phyloP scores from a whole-genome alignment of 345 rosid species.

The Bruguiera gymnorhiza region DNA sequence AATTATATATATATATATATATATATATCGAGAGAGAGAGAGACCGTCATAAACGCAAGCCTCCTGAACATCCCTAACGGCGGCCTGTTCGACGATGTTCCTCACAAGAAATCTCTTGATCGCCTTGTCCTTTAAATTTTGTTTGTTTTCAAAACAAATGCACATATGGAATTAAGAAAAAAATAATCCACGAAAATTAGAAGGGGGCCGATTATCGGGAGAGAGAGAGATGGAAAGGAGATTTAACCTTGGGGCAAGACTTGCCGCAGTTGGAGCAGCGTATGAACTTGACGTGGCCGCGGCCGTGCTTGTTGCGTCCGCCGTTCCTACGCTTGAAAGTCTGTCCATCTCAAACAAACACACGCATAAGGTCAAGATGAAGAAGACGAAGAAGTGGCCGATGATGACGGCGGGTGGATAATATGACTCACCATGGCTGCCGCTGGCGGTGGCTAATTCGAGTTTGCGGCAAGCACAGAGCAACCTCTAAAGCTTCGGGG shows the following conservation, averaged over 20 bases:
- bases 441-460: no score
- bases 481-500: no score
- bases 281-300: conserved; percentile 12
- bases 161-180: no score
- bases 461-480: no score
- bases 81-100: conserved; percentile 16
- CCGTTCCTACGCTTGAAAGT: conserved; percentile 19
- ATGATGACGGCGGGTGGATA: no score
- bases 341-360: background rate
- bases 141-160: no score
- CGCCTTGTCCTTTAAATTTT: conserved; percentile 6
- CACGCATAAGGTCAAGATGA: no score
- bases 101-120: conserved; percentile 18
- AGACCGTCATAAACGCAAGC: conserved; percentile 12
- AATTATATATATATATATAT: background rate
- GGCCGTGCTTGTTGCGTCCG: conserved; percentile 4
- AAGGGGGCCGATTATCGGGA: no score
- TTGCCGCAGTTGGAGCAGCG: conserved; percentile 9
- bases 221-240: no score
- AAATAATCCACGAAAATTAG: no score
- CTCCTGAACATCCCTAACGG: conserved; percentile 13
- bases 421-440: no score
- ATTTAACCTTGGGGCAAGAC: background rate
- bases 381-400: no score
- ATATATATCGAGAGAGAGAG: background rate